Percentiles rank a stretch among this genome's conserved stretches.
phyloP scores from a whole-genome alignment of 306 rosid genomes.

The Vigna reflexopilosa region DNA sequence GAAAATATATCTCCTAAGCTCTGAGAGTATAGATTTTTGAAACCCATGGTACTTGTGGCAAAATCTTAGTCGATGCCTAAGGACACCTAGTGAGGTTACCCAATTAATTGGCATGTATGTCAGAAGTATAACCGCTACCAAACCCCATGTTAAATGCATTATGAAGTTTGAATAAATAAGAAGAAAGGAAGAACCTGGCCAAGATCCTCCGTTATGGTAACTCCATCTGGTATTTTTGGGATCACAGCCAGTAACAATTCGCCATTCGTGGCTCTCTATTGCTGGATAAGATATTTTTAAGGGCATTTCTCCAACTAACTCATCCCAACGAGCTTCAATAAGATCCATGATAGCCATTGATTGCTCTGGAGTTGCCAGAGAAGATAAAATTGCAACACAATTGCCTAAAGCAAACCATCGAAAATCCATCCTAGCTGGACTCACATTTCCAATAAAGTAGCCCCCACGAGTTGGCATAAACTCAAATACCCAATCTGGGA shows the following conservation, averaged over 20 bases:
- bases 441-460: conserved; percentile 90
- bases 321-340: conserved; percentile 94
- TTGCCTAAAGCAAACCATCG: conserved; percentile 94
- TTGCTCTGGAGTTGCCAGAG: conserved; percentile 92
- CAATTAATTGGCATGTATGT: background rate
- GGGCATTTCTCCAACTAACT: conserved; percentile 95
- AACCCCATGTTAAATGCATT: conserved; percentile 29
- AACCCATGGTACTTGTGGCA: background rate
- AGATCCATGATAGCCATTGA: conserved; percentile 95
- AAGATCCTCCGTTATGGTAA: conserved; percentile 95
- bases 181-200: conserved; percentile 83
- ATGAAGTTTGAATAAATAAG: conserved; percentile 15
- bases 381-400: conserved; percentile 85
- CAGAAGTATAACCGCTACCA: background rate
- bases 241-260: conserved; percentile 89
- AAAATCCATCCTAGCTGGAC: conserved; percentile 98
- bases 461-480: conserved; percentile 94
- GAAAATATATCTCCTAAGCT: conserved; percentile 1
- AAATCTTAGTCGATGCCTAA: background rate
- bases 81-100: background rate
- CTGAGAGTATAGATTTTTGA: background rate
- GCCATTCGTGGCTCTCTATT: conserved; percentile 91
- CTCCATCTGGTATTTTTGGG: conserved; percentile 98
- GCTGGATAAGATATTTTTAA: conserved; percentile 86
- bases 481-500: conserved; percentile 92